Percentiles rank a stretch among this genome's conserved stretches.
Conservation (phyloP, 192 early-diverging fungal genomes). For the Gryganskiella cystojenkinii region DNA sequence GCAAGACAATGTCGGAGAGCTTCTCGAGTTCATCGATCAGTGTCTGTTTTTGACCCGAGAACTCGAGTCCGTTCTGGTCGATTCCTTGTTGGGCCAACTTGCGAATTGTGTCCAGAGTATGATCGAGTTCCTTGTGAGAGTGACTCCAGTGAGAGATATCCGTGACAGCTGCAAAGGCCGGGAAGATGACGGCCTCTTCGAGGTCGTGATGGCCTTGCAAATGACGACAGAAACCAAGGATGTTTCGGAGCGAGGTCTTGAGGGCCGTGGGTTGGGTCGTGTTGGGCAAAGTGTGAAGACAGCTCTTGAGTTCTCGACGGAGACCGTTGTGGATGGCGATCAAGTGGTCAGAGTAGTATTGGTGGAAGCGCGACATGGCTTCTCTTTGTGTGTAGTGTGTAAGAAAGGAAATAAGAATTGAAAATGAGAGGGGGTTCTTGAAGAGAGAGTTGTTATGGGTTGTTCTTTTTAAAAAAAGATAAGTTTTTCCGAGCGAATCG, state of each 20-base stretch:
- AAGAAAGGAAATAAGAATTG: not conserved
- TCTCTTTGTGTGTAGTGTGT: not conserved
- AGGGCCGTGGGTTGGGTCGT: slow-evolving; percentile 24
- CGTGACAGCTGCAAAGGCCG: slow-evolving; percentile 30
- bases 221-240: slow-evolving; percentile 34
- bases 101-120: slow-evolving; percentile 33
- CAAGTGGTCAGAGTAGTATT: slow-evolving; percentile 44
- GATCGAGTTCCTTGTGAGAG: slow-evolving; percentile 33
- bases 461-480: not conserved
- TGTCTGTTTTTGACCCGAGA: slow-evolving; percentile 13
- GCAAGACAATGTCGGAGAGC: slow-evolving; percentile 47
- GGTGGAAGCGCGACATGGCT: slow-evolving; percentile 37
- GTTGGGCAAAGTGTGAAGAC: slow-evolving; percentile 20
- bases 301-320: slow-evolving; percentile 35
- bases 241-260: slow-evolving; percentile 15
- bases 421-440: slow-evolving; percentile 2
- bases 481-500: not conserved
- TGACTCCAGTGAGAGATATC: slow-evolving; percentile 49
- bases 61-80: slow-evolving; percentile 35
- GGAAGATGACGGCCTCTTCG: slow-evolving; percentile 44
- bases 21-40: slow-evolving; percentile 30
- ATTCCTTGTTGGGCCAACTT: slow-evolving; percentile 36
- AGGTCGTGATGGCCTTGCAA: slow-evolving; percentile 48
- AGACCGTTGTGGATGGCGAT: slow-evolving; percentile 37
- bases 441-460: too few relatives aligned